phyloP scores from a whole-genome alignment of 805 yeast species.

The Priceomyces carsonii region DNA sequence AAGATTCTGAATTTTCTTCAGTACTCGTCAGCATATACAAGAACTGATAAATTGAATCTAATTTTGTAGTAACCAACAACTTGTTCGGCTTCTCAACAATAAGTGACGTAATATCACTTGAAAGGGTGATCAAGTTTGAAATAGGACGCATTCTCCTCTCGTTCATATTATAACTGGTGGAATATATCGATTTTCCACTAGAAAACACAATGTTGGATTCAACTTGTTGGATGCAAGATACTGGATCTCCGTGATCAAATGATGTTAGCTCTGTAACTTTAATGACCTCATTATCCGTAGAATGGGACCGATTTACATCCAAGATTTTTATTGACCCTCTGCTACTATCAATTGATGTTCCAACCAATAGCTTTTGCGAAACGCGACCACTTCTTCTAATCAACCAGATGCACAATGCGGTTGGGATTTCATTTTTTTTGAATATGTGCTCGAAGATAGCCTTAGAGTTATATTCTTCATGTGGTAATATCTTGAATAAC shows the following conservation, averaged over 20 bases:
- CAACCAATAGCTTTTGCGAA: conserved; percentile 39
- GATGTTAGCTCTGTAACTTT: conserved; percentile 31
- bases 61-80: conserved; percentile 29
- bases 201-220: conserved; percentile 34
- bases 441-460: conserved; percentile 18
- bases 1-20: conserved; percentile 10
- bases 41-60: conserved; percentile 37
- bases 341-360: conserved; percentile 16
- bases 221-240: conserved; percentile 35
- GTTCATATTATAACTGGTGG: conserved; percentile 33
- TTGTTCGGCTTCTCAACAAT: conserved; percentile 16
- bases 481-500: conserved; percentile 20
- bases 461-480: conserved; percentile 20
- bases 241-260: conserved; percentile 31
- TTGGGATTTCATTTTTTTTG: conserved; percentile 29
- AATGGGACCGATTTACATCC: conserved; percentile 24
- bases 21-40: conserved; percentile 10
- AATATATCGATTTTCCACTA: conserved; percentile 27
- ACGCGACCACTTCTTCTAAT: conserved; percentile 27
- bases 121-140: conserved; percentile 20
- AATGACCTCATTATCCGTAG: conserved; percentile 14
- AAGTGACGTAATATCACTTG: conserved; percentile 32
- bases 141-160: conserved; percentile 34
- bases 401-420: conserved; percentile 36
- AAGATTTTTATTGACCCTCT: conserved; percentile 36